Evolutionary conservation across 2,329 filamentous ascomycete genomes (phyloP).

Genomic region (Cladosporium austrohemisphaericum): DNA sequence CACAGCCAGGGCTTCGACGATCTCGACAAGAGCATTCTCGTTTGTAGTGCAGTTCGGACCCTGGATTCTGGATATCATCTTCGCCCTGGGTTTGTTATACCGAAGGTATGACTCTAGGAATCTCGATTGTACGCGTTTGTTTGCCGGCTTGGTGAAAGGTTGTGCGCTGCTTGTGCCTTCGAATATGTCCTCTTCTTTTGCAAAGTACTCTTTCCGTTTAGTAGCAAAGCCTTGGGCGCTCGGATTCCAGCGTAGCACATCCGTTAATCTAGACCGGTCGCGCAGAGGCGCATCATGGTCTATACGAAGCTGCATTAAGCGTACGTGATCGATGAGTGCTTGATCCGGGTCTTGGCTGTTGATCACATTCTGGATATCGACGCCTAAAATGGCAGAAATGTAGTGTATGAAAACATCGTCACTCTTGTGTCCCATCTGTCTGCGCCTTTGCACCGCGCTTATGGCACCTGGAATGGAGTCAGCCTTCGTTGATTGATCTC

Average conservation of each 20-base stretch:
- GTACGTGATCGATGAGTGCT: not conserved
- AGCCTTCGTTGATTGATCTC: not conserved
- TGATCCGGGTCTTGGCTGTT: not conserved
- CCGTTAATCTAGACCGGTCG: not conserved
- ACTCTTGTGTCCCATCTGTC: constrained; percentile 1
- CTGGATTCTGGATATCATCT: not conserved
- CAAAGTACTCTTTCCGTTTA: not conserved
- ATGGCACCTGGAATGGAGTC: not conserved
- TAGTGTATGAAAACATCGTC: constrained; percentile 7
- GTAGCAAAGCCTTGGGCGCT: not conserved
- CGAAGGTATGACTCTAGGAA: not conserved
- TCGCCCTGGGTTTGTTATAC: not conserved
- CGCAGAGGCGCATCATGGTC: not conserved
- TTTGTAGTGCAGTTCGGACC: not conserved
- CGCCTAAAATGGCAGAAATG: not conserved
- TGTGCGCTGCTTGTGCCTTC: not conserved
- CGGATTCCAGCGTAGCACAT: not conserved
- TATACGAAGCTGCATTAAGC: not conserved
- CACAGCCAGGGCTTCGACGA: not conserved
- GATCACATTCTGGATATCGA: constrained; percentile 1
- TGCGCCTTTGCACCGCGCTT: not conserved
- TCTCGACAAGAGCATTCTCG: not conserved
- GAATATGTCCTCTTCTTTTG: not conserved
- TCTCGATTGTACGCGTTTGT: not conserved
- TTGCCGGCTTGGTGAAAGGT: not conserved